These are phyloP conservation scores for Aspergillus bombycis DNA, from an alignment of 2,329 filamentous ascomycete species.

Conservation along the genomic window DNA sequence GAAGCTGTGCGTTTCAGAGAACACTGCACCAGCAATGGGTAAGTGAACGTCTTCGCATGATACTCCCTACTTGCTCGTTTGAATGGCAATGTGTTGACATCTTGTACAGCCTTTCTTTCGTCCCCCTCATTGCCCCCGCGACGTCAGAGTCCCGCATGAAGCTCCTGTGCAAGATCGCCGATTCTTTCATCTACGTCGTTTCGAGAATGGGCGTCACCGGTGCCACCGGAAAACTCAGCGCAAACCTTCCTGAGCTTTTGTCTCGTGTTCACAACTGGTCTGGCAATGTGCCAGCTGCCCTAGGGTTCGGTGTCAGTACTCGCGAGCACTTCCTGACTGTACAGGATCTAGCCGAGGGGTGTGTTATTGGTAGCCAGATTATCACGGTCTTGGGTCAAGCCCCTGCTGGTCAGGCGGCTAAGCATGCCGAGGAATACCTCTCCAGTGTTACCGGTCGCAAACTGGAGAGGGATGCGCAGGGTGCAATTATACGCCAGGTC, in stretches of 20 bases:
- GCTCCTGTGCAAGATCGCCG: conserved; percentile 91
- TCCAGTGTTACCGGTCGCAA: conserved; percentile 68
- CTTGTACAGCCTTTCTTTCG: conserved; percentile 74
- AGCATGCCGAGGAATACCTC: conserved; percentile 85
- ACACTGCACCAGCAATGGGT: conserved; percentile 39
- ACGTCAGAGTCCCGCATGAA: conserved; percentile 94
- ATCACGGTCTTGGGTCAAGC: conserved; percentile 77
- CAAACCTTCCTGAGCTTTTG: conserved; percentile 78
- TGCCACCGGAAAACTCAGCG: conserved; percentile 79
- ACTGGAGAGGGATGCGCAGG: conserved; percentile 48
- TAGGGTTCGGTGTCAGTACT: conserved; percentile 96
- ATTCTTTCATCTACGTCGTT: conserved; percentile 98
- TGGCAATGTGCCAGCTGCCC: conserved; percentile 83
- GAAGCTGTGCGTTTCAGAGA: conserved; percentile 76
- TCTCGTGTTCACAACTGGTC: conserved; percentile 89
- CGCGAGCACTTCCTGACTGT: conserved; percentile 90
- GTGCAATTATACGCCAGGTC: conserved; percentile 63
- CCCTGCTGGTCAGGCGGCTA: conserved; percentile 64
- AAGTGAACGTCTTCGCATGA: conserved; percentile 15
- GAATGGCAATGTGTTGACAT: not conserved
- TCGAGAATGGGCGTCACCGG: conserved; percentile 97
- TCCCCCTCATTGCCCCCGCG: conserved; percentile 92
- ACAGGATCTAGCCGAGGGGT: conserved; percentile 82
- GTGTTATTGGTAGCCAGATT: conserved; percentile 96
- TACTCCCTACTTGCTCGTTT: not conserved